These are phyloP conservation scores for Mycena rebaudengoi DNA, from an alignment of 768 basidiomycete species.

Conservation along the genomic window DNA sequence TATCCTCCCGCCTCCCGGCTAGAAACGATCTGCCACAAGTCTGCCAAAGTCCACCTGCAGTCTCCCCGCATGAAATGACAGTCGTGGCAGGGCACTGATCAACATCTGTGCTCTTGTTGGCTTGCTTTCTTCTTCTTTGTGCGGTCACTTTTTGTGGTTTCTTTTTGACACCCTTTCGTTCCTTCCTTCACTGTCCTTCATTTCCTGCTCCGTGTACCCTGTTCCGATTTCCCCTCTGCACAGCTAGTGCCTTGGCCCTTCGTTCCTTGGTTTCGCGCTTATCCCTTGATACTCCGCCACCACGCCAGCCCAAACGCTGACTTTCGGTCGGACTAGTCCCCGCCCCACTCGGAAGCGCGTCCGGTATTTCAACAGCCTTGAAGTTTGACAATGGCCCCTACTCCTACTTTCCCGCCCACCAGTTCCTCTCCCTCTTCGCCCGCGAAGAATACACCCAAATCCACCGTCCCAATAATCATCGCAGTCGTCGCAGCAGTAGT, in stretches of 20 bases:
- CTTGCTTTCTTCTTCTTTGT: background rate
- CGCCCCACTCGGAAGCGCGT: conserved; percentile 18
- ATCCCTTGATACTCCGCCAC: background rate
- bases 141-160: conserved; percentile 4
- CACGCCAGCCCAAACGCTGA: background rate
- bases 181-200: conserved; percentile 7
- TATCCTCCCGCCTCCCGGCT: too few relatives aligned
- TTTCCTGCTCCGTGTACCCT: background rate
- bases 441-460: conserved; percentile 4
- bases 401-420: background rate
- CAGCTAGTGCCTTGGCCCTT: background rate
- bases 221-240: background rate
- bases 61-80: background rate
- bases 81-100: conserved; percentile 2
- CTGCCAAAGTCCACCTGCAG: background rate
- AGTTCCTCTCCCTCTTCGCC: background rate
- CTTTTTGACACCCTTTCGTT: conserved; percentile 8
- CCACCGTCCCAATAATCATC: conserved; percentile 41
- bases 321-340: conserved; percentile 2
- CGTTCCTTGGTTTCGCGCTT: conserved; percentile 11
- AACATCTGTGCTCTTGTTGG: background rate
- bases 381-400: conserved; percentile 9
- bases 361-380: conserved; percentile 13
- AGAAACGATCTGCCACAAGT: conserved; percentile 5
- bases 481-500: conserved; percentile 39